These are phyloP conservation scores for Rasamsonia emersonii DNA, from an alignment of 2,329 filamentous ascomycete genomes.

Conservation along the genomic window DNA sequence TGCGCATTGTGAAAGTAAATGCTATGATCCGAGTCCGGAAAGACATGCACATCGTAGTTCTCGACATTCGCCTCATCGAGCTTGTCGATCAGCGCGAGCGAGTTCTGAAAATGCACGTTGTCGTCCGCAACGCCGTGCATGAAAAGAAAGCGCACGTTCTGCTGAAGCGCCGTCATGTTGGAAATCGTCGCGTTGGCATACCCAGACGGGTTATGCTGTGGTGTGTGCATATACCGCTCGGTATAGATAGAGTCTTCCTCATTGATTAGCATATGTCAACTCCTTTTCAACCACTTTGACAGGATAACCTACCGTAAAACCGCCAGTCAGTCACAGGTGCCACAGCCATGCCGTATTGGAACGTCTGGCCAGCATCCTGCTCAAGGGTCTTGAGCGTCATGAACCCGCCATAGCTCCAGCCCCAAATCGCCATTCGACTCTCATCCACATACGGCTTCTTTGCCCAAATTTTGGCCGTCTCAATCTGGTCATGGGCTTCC, in stretches of 20 bases:
- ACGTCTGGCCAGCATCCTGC: slow-evolving; percentile 78
- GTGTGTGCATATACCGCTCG: slow-evolving; percentile 85
- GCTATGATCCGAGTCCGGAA: slow-evolving; percentile 89
- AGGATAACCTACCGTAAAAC: slow-evolving; percentile 57
- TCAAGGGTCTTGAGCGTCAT: slow-evolving; percentile 92
- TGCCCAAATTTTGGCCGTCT: slow-evolving; percentile 76
- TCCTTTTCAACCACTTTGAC: slow-evolving; percentile 1
- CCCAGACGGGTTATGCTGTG: slow-evolving; percentile 68
- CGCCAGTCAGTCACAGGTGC: slow-evolving; percentile 98
- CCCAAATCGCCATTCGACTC: slow-evolving; percentile 84
- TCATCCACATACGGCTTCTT: slow-evolving; percentile 74
- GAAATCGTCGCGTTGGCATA: slow-evolving; percentile 68
- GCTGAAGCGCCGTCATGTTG: slow-evolving; percentile 62
- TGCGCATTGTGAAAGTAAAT: slow-evolving; percentile 95
- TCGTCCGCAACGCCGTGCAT: slow-evolving; percentile 98
- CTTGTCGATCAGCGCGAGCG: slow-evolving; percentile 75
- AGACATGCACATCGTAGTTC: slow-evolving; percentile 96
- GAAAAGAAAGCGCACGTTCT: slow-evolving; percentile 79
- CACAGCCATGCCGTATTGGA: slow-evolving; percentile 95
- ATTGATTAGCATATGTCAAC: slow-evolving; percentile 5
- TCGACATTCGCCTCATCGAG: slow-evolving; percentile 72
- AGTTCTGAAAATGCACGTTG: slow-evolving; percentile 96
- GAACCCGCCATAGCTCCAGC: slow-evolving; percentile 96
- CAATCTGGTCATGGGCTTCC: slow-evolving; percentile 87
- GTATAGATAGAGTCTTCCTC: slow-evolving; percentile 28